Evolutionary conservation across 2,329 filamentous ascomycete species (phyloP), one percentile per base, ranked within the genome.

Genomic region (Coniochaeta pulveracea): DNA sequence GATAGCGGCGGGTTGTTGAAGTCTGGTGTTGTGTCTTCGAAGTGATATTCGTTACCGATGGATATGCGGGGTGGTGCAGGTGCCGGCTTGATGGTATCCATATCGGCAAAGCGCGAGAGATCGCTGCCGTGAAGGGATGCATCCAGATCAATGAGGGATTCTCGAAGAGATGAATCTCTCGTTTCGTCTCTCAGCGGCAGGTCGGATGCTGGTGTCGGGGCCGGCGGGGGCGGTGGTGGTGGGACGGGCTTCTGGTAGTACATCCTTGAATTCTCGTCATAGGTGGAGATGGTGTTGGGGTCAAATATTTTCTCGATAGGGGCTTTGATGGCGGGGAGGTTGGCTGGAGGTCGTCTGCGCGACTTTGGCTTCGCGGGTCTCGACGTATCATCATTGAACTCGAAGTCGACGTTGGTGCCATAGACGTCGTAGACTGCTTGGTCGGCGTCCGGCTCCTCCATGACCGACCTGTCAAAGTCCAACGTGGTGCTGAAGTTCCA

Each of bases 401-500:
- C 54, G 29, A 75, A 69, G 34, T 75, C 72, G 25, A 77, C 64
- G 28, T 64, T 60, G 10, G 65, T 63, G 5, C 74, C 74, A 40
- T 79, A 57, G 4, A 56, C 54, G 25, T 79, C 71, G 43, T 66
- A 71, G 4, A 78, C 69, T 28, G 72, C 72, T 44, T 74, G 67
- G n/a, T n/a, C n/a, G 1, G 64, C 63, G 43, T 72, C 69, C 14
- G 64, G 60, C 30, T 62, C 60, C 39, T 64, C 57, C 37, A 72
- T 58, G 10, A 76, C 60, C 36, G 69, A 62, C 43, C 70, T 63
- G 44, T 78, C 75, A 41, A 80, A 79, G n/a, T 66, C 70, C 12
- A 71, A 61, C 0, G 75, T 79, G 1, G 74, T 77, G 45, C 70
- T 76, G 40, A 80, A 80, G 39, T 78, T 79, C 75, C 75, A 80